Percentiles rank a stretch among this genome's conserved stretches.
These are phyloP conservation scores for Neospora caninum DNA, from an alignment of 169 alveolate species.

Conservation along the genomic window DNA sequence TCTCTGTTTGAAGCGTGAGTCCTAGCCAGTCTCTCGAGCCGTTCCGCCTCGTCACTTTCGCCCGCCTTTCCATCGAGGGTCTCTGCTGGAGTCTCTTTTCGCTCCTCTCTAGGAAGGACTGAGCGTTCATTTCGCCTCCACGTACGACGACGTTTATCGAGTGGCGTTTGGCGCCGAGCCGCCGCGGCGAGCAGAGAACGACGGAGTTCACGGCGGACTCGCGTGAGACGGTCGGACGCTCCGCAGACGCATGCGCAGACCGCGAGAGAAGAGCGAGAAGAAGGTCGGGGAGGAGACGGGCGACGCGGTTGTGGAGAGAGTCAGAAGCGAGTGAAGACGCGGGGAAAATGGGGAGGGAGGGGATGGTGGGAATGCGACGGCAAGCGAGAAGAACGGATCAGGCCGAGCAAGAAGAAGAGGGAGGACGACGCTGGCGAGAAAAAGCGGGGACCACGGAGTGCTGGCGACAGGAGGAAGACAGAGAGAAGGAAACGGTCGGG, in stretches of 20 bases:
- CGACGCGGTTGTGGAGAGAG: not conserved
- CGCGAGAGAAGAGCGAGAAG: not conserved
- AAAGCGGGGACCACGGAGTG: too few relatives aligned
- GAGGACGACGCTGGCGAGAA: not conserved
- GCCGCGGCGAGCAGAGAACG: not conserved
- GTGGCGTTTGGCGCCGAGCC: constrained; percentile 64
- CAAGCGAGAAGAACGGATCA: not conserved
- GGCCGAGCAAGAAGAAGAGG: not conserved
- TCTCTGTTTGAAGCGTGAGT: not conserved
- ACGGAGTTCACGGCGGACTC: not conserved
- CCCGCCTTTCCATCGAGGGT: not conserved
- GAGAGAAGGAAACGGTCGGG: not conserved
- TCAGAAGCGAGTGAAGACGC: too few relatives aligned
- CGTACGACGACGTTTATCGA: constrained; percentile 69
- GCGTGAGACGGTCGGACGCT: not conserved
- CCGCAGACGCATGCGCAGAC: not conserved
- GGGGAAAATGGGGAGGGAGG: not conserved
- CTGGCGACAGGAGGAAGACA: too few relatives aligned
- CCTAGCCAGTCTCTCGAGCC: not conserved
- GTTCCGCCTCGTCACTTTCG: not conserved
- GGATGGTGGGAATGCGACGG: not conserved
- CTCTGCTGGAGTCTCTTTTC: not conserved
- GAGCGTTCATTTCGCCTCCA: constrained; percentile 71
- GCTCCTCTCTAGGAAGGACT: constrained; percentile 51
- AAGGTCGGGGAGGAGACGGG: not conserved